Evolutionary conservation across 225 moss, liverwort and hornwort genomes (phyloP), one percentile per base, ranked within the genome.

Genomic region (Ulota crispa): DNA sequence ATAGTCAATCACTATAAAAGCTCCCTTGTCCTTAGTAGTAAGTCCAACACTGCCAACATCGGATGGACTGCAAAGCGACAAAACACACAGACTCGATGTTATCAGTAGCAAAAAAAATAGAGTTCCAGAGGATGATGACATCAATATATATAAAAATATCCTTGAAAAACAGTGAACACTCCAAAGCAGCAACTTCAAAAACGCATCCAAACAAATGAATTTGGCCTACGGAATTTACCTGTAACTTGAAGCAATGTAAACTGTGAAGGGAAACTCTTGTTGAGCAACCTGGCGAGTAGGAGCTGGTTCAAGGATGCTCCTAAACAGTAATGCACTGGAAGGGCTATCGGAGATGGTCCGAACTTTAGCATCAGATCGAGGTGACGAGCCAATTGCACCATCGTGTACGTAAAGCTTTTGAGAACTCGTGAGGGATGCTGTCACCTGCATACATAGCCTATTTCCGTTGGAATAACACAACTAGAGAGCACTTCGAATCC

Each of bases 301-400:
- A 54, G 88, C 79, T 82, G 90, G 81, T 81, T 90, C 87, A 32
- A 92, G 88, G 77, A 88, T 90, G 78, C 85, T 85, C 47, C 85
- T 86, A 52, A 90, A 85, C 62, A 90, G 65, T 64, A 92, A 75
- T 47, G 92, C 88, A 84, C 86, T 90, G 47, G 92, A 92, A 16
- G 92, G 90, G 63, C 78, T 85, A 61, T 92, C 90, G 53, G 92
- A 90, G 65, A 92, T 50, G 61, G 92, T 88, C 47, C 92, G 92
- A 72, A 92, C 88, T 83, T 80, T 92, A 32, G 76, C 92, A 87
- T 92, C 90, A 79, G 68, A 81, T 60, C 45, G 82, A 47, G 92
- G 90, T 68, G 92, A 92, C 41, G 92, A 92, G 26, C 92, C 92
- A 68, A 90, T 47, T 60, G 92, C 92, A 85, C 90, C 92, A 82